Evolutionary conservation across 768 basidiomycete genomes (phyloP), one percentile per base, ranked within the genome.

Genomic region (Chalciporus sphaerocephalus): DNA sequence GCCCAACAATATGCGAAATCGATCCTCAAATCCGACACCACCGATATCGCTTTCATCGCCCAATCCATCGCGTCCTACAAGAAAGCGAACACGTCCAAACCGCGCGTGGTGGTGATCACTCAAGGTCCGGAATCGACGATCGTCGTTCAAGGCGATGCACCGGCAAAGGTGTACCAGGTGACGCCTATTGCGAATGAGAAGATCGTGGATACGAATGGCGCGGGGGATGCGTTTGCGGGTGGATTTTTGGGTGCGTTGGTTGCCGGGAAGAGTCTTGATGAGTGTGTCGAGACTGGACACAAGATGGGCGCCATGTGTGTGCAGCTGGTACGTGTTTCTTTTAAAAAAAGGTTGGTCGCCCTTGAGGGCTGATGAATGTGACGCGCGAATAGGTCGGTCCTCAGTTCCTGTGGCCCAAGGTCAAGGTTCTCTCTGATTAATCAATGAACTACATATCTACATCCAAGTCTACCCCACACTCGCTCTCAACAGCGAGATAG

Each of bases 161-260:
- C 76, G 2, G 77, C 78, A 27, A 80, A 82, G 69, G 57, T 71
- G 13, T 85, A 72, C 66, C 46, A 70, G 4, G 90, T 95, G 40
- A 61, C 70, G 42, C 69, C 74, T 30, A 70, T 95, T 47, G 55
- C 60, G 37, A 74, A 76, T 43, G 75, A 72, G 32, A 57, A 83
- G 65, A 93, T 96, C 54, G 85, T 96, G 47, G 96, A 99, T 65
- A 98, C 96, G 38, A 99, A 99, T 67, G 96, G 91, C 41, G 96
- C 96, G 17, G 96, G 96, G 34, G 95, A 99, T 64, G 92, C 91
- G 34, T 98, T 99, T 58, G 92, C 93, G 20, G 96, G 95, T 47
- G 96, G 90, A 30, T 94, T 98, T 78, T 68, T 97, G 42, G 96
- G 91, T 40, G 94, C 86, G 2, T 74, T 80, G 45, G 83, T 90